Evolutionary conservation across 495 filamentous ascomycete species (phyloP).

Genomic region (Hyaloscypha bicolor): DNA sequence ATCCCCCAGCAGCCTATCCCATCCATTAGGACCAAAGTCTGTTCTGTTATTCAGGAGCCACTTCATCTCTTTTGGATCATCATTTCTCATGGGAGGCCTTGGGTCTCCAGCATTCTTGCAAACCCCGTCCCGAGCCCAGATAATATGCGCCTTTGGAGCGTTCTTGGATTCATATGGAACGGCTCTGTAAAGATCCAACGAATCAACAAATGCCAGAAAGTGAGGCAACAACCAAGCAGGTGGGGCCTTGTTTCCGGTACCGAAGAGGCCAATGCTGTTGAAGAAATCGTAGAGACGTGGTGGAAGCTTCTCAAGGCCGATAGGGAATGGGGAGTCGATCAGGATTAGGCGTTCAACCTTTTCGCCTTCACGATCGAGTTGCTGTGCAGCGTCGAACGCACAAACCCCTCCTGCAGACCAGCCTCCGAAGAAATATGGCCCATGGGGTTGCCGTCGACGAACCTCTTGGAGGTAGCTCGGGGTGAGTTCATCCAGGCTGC

Average conservation of each 20-base stretch:
- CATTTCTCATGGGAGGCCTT: background rate
- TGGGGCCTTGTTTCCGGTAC: background rate
- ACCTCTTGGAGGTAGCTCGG: constrained; percentile 63
- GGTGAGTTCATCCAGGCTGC: constrained; percentile 50
- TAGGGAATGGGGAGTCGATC: constrained; percentile 13
- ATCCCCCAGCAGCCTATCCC: constrained; percentile 7
- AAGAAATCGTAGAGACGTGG: constrained; percentile 3
- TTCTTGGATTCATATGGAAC: background rate
- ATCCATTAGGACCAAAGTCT: constrained; percentile 12
- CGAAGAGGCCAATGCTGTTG: constrained; percentile 11
- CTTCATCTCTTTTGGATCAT: constrained; percentile 12
- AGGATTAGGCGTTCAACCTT: constrained; percentile 45
- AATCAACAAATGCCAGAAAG: constrained; percentile 3
- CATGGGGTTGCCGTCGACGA: constrained; percentile 59
- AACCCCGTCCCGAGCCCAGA: constrained; percentile 10
- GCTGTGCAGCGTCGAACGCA: constrained; percentile 76
- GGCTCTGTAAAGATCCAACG: background rate
- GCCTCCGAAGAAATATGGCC: constrained; percentile 69
- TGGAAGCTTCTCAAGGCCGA: constrained; percentile 4
- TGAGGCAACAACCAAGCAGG: constrained; percentile 15
- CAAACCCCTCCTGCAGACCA: constrained; percentile 89
- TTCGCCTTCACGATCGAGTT: constrained; percentile 69
- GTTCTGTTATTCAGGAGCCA: constrained; percentile 11
- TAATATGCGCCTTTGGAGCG: background rate
- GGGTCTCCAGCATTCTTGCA: background rate